A percentile compares a stretch with the other conserved stretches of the same genome.
Evolutionary conservation across 768 basidiomycete genomes (phyloP).

Genomic region (Lentinus tigrinus): DNA sequence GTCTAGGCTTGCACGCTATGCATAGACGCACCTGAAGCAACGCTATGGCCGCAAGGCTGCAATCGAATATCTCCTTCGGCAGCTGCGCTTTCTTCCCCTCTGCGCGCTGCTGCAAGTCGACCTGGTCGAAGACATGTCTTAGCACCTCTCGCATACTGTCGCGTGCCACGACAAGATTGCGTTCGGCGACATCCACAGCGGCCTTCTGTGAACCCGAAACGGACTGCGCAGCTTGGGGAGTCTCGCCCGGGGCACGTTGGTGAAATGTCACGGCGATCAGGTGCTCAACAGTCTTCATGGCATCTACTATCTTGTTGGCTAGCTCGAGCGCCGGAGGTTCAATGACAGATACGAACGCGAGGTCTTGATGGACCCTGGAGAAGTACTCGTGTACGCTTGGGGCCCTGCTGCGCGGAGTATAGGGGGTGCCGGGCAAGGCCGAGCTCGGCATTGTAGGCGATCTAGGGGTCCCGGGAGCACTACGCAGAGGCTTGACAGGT

Average conservation of each 20-base stretch:
- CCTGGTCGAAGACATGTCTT: slow-evolving; percentile 31
- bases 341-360: slow-evolving; percentile 28
- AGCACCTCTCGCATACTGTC: slow-evolving; percentile 33
- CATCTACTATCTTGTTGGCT: slow-evolving; percentile 33
- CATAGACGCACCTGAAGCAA: slow-evolving; percentile 39
- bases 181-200: slow-evolving; percentile 17
- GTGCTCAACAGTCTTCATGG: slow-evolving; percentile 35
- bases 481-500: slow-evolving; percentile 17
- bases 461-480: slow-evolving; percentile 7
- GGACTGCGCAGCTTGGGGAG: slow-evolving; percentile 1
- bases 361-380: not conserved
- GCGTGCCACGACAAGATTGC: slow-evolving; percentile 23
- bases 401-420: slow-evolving; percentile 8
- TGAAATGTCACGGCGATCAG: slow-evolving; percentile 33
- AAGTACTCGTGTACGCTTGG: slow-evolving; percentile 5
- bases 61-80: slow-evolving; percentile 32
- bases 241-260: slow-evolving; percentile 13
- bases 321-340: slow-evolving; percentile 30
- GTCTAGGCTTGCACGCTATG: not conserved
- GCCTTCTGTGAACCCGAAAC: slow-evolving; percentile 12
- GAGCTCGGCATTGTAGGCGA: not conserved
- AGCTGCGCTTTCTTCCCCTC: slow-evolving; percentile 22
- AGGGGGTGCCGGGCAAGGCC: not conserved
- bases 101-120: slow-evolving; percentile 26
- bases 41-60: slow-evolving; percentile 42